Conservation (phyloP, 1,139 yeast species). For the Arxiozyma slooffiae region DNA sequence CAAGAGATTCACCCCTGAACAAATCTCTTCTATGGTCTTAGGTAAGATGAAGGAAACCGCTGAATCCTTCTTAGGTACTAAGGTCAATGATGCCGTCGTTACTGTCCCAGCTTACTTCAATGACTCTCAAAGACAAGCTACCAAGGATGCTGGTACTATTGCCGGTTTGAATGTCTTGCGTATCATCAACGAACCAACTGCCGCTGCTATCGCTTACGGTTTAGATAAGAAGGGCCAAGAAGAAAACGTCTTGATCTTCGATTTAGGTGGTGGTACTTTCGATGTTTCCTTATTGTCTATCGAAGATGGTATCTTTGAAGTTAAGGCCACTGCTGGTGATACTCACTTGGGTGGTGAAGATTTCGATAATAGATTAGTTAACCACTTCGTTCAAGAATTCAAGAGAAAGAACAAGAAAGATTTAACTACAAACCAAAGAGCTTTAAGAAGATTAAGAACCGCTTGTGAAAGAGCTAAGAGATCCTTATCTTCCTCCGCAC, state of each 20-base stretch:
- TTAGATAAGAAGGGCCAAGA: slow-evolving; percentile 83
- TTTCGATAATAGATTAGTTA: slow-evolving; percentile 73
- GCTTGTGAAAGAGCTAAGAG: slow-evolving; percentile 92
- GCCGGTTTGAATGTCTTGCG: slow-evolving; percentile 95
- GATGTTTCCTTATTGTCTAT: slow-evolving; percentile 93
- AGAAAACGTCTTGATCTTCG: slow-evolving; percentile 88
- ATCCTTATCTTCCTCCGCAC: slow-evolving; percentile 77
- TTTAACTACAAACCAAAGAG: slow-evolving; percentile 66
- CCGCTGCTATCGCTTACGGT: slow-evolving; percentile 99
- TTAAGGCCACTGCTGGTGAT: slow-evolving; percentile 99
- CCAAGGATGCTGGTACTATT: slow-evolving; percentile 98
- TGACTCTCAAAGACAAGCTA: slow-evolving; percentile 98
- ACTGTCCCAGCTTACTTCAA: slow-evolving; percentile 98
- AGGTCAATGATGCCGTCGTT: slow-evolving; percentile 89
- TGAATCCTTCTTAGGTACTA: slow-evolving; percentile 86
- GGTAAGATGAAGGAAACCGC: slow-evolving; percentile 98
- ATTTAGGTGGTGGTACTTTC: slow-evolving; percentile 99
- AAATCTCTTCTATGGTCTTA: slow-evolving; percentile 92
- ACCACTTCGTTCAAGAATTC: slow-evolving; percentile 71
- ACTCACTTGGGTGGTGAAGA: slow-evolving; percentile 65
- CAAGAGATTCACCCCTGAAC: slow-evolving; percentile 94
- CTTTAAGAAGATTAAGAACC: slow-evolving; percentile 79
- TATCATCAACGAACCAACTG: slow-evolving; percentile 97
- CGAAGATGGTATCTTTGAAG: slow-evolving; percentile 97
- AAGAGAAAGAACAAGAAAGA: slow-evolving; percentile 78